Percentiles rank a stretch among this genome's conserved stretches.
Conservation (phyloP, 2,329 filamentous ascomycete species). For the Davidsoniella virescens region DNA sequence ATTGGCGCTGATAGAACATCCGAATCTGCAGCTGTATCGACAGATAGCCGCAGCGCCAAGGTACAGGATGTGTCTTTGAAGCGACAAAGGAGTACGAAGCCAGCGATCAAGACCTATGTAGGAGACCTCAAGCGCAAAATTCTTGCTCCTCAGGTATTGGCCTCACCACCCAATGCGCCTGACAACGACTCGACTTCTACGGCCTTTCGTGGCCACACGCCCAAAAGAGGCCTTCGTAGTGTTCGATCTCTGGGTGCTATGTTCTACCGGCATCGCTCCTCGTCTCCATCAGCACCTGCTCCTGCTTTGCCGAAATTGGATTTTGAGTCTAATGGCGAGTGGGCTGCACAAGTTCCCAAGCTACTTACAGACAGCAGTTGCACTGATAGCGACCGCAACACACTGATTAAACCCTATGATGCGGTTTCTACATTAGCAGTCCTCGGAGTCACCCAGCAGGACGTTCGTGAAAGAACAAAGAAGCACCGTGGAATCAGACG, state of each 20-base stretch:
- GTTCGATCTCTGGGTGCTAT: slow-evolving; percentile 9
- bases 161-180: too few species aligned
- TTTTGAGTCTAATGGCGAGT: background rate
- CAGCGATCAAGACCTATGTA: too few species aligned
- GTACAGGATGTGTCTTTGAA: too few species aligned
- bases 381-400: slow-evolving; percentile 1
- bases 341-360: background rate
- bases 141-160: too few species aligned
- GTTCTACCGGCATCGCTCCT: slow-evolving; percentile 8
- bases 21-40: too few species aligned
- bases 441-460: background rate
- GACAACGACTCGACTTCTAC: too few species aligned
- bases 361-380: background rate
- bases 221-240: slow-evolving; percentile 6
- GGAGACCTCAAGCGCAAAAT: too few species aligned
- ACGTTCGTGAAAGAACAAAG: background rate
- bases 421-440: slow-evolving; percentile 5
- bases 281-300: background rate
- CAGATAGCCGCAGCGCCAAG: too few species aligned
- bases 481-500: slow-evolving; percentile 5
- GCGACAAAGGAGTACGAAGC: too few species aligned
- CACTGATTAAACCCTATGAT: slow-evolving; percentile 3
- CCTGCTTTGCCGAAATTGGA: slow-evolving; percentile 1
- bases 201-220: background rate
- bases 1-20: too few species aligned